Base-by-base conservation (phyloP, 306 rosid species). In the Malus sieversii region DNA sequence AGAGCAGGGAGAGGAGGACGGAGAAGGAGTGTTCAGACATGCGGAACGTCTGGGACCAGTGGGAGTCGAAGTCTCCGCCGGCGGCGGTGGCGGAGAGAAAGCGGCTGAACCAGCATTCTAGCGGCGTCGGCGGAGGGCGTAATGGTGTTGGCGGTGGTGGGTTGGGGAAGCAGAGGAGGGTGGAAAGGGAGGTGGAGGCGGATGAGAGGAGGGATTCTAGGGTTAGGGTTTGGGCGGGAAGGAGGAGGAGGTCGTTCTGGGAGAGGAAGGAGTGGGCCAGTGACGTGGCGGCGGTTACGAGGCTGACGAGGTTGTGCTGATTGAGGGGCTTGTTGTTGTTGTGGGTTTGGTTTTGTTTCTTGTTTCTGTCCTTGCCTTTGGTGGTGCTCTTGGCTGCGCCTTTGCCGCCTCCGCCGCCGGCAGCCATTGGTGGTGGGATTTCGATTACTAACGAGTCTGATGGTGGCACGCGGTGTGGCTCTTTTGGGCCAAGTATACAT, bases 71-170 rank as follows among this genome's bases (percentile, higher is more conserved):
- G 71, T 29, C 42, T 20, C 53, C 71, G n/a, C 29, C 70, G 25
- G 68, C 58, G 58, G 81, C 20, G 7, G 82, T 48, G 57, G 66
- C 72, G 66, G 86, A 80, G 46, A 88, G 86, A 83, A 90, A 84
- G 63, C 93, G 96, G 78, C 70, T 80, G 87, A 89, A 89, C 95
- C 97, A 93, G 84, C 85, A 87, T 68, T 82, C 72, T 5, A 13
- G 73, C 2, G 42, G 82, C 0, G 59, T 72, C 0, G 40, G 68
- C 0, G 19, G 80, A 5, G 87, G 84, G 1, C 27, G 76, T 10
- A 3, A 77, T 64, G 66, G 87, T 2, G 38, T 68, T 10, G 3
- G 82, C 52, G 66, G 85, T 3, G 32, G 78, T 64, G 60, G 87
- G 4, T 29, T 81, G 25, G 35, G 73, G 45, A 38, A 58, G 20